phyloP scores from a whole-genome alignment of 768 basidiomycete species.

The Suillus brevipes region DNA sequence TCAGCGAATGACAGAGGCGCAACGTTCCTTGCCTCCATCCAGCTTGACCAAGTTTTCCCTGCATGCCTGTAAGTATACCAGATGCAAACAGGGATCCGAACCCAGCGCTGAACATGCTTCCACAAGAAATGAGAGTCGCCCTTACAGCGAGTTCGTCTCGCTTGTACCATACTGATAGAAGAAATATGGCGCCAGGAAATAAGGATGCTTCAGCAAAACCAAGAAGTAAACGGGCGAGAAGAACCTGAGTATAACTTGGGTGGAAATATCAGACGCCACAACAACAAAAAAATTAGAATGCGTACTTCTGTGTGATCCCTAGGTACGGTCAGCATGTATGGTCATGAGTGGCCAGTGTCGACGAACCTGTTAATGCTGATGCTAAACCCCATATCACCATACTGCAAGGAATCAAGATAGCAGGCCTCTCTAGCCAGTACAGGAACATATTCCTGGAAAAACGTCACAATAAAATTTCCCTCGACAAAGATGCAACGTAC shows the following conservation, averaged over 20 bases:
- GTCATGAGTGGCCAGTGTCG: background rate
- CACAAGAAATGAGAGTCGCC: constrained; percentile 36
- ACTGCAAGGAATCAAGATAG: constrained; percentile 24
- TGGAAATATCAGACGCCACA: background rate
- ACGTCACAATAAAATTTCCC: background rate
- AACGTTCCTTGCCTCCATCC: constrained; percentile 39
- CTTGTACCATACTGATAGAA: constrained; percentile 41
- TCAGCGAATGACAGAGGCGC: background rate
- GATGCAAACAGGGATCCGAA: constrained; percentile 46
- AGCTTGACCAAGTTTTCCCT: constrained; percentile 37
- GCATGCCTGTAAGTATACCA: constrained; percentile 43
- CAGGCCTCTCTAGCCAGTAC: constrained; percentile 30
- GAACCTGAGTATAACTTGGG: constrained; percentile 20
- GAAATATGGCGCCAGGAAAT: constrained; percentile 30
- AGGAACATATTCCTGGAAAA: constrained; percentile 31
- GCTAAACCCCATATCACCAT: constrained; percentile 39
- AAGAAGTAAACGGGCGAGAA: constrained; percentile 41
- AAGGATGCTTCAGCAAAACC: constrained; percentile 39
- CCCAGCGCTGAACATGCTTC: constrained; percentile 44
- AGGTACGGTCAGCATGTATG: background rate
- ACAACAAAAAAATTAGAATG: background rate
- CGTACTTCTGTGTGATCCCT: constrained; percentile 8
- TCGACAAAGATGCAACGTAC: constrained; percentile 35
- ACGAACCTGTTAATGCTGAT: constrained; percentile 37
- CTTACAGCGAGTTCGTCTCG: constrained; percentile 39